Evolutionary conservation across 805 yeast genomes (phyloP), one percentile per base, ranked within the genome.

Genomic region (Scheffersomyces amazonensis): DNA sequence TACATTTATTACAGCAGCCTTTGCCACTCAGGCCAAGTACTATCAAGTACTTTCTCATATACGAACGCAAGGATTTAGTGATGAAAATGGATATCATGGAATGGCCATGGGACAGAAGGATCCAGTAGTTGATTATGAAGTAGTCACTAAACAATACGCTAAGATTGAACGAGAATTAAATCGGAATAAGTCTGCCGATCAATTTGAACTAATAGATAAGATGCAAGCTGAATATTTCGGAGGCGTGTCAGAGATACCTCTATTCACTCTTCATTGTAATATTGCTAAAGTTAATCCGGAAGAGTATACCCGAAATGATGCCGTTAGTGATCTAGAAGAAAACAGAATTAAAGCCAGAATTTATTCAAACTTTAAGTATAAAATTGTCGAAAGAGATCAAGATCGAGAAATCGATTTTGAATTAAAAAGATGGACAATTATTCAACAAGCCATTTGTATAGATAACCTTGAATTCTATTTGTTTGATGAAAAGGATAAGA

Each of bases 1-100:
- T 52, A 82, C 90, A 0, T 83, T 81, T 47, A 72, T 78, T 27
- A 76, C 83, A 4, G 89, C 87, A 1, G 86, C 88, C 1, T 34
- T 37, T 28, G 52, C 33, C 6, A 27, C 36, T 13, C 35, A 36
- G 3, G 34, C 42, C 16, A 36, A 40, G 5, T 47, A 36, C 30
- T 52, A 52, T 31, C 56, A 52, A 38, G 52, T 52, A 8, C 40
- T 44, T 17, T 43, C 50, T 5, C 35, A 37, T 18, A 46, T 52
- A 16, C 19, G 36, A 22, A 44, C 59, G 1, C 20, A 43, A 35
- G 44, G 53, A 32, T 32, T 47, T 49, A 4, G n/a, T 31, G 64
- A 41, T 43, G 76, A 58, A 16, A 47, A 58, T 8, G 53, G 52
- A 7, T 51, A 43, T 37, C 41, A 42, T 29, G 56, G 56, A 2